Conservation (phyloP, 139 green algal genomes). For the Closterium sp. region DNA sequence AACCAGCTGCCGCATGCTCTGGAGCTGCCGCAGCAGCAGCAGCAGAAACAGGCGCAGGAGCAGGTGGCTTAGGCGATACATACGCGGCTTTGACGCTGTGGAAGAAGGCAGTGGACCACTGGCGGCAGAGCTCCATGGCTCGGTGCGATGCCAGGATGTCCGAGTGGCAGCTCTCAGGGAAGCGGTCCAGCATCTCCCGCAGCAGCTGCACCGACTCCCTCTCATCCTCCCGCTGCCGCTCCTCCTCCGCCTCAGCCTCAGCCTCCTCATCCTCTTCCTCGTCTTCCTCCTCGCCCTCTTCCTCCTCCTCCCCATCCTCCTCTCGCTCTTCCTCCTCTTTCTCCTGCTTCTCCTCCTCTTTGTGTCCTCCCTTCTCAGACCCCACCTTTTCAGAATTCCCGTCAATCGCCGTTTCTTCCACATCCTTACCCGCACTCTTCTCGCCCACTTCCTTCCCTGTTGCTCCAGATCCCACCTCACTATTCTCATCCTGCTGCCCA, state of each 20-base stretch:
- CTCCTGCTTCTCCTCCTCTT: background rate
- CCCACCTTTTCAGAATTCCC: background rate
- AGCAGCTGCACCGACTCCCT: conserved; percentile 16
- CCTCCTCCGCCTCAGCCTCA: background rate
- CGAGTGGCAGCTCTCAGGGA: conserved; percentile 25
- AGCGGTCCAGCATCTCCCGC: background rate
- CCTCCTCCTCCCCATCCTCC: too few relatives aligned
- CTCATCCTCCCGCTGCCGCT: conserved; percentile 2
- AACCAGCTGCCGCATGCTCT: too few relatives aligned
- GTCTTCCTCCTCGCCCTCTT: too few relatives aligned
- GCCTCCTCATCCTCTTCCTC: too few relatives aligned
- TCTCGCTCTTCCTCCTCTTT: background rate
- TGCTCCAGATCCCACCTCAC: background rate
- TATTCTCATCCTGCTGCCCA: background rate
- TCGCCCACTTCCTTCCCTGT: background rate
- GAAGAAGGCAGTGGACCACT: conserved; percentile 17
- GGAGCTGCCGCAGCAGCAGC: background rate
- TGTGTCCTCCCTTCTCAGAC: background rate
- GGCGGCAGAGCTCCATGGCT: conserved; percentile 23
- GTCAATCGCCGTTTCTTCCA: background rate
- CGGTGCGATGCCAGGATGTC: conserved; percentile 40
- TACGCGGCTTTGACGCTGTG: background rate
- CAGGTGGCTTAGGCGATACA: background rate
- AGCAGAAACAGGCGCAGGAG: background rate
- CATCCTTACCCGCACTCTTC: background rate